Base-by-base conservation (phyloP, 192 early-diverging fungal species). In the Endogone sp. region DNA sequence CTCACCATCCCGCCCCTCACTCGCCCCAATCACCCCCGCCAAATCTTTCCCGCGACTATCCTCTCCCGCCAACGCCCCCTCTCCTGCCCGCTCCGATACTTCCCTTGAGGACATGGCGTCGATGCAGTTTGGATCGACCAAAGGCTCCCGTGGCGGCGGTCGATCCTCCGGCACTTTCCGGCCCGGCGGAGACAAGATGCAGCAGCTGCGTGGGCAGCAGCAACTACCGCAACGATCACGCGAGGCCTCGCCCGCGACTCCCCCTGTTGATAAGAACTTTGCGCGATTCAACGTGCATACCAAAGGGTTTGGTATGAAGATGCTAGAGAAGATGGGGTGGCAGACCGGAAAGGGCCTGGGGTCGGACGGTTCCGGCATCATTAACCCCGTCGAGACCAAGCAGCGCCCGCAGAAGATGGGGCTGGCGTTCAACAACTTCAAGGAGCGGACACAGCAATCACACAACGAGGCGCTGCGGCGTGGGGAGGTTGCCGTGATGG, bases 301-400 rank as follows among this genome's bases (percentile, higher is more conserved):
- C 3, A 90, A 83, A 31, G 92, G 94, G 9, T 82, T 93, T 67
- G 93, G 92, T 56, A 79, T 89, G 73, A 88, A 87, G 31, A 88
- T 96, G 87, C 82, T 99, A 84, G 78, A 88, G 61, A 93, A 91
- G 68, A 94, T 95, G 92, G 96, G 96, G 30, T 99, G 92, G 86
- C 85, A 84, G 69, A 80, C 79, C 25, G 97, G 97, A 20, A 82
- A 92, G 79, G 95, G 96, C 67, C 79, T 99, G n/a, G 97, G 97
- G 2, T 81, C 81, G 57, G 88, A 90, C 6, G 93, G 94, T 4
- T 78, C 81, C 56, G 97, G 97, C 67, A 96, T 96, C 23, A 83
- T 93, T 3, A 91, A 94, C 60, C 97, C 97, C 4, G 90, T 99
- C 29, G 91, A 98, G 59, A 92, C 92, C 6, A 93, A 92, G 69